phyloP scores from a whole-genome alignment of 2,329 filamentous ascomycete species.

The Talaromyces sp. region DNA sequence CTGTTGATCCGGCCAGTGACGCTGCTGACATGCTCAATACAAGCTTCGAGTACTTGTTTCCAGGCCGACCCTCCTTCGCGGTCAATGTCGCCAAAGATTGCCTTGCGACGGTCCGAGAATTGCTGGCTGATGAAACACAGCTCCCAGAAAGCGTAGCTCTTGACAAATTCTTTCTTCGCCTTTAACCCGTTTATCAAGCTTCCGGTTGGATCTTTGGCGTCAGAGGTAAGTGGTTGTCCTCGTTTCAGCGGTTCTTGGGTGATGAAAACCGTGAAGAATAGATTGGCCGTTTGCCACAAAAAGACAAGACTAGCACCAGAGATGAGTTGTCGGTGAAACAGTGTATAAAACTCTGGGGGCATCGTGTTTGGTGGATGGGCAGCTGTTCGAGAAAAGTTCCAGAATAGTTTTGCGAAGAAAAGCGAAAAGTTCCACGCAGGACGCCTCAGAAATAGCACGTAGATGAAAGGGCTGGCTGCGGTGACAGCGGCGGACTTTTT shows the following conservation, averaged over 20 bases:
- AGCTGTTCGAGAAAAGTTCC: slow-evolving; percentile 67
- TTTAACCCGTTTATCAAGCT: slow-evolving; percentile 79
- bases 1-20: slow-evolving; percentile 63
- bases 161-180: slow-evolving; percentile 72
- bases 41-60: slow-evolving; percentile 68
- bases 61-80: slow-evolving; percentile 73
- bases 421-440: slow-evolving; percentile 65
- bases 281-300: slow-evolving; percentile 72
- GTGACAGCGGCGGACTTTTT: slow-evolving; percentile 34
- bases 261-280: slow-evolving; percentile 74
- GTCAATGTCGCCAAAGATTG: slow-evolving; percentile 82
- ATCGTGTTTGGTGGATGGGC: slow-evolving; percentile 50
- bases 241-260: slow-evolving; percentile 77
- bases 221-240: slow-evolving; percentile 72
- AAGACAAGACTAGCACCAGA: slow-evolving; percentile 63
- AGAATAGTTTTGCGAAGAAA: slow-evolving; percentile 64
- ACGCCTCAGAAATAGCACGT: slow-evolving; percentile 57
- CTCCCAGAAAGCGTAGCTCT: slow-evolving; percentile 88
- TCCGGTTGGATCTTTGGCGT: slow-evolving; percentile 86
- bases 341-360: slow-evolving; percentile 53
- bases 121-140: slow-evolving; percentile 70
- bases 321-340: slow-evolving; percentile 51
- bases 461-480: slow-evolving; percentile 50
- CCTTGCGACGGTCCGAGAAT: slow-evolving; percentile 68
- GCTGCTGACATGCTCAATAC: slow-evolving; percentile 61